Evolutionary conservation across 2,329 filamentous ascomycete genomes (phyloP), one percentile per base, ranked within the genome.

Genomic region (Cercospora zeae-maydis): DNA sequence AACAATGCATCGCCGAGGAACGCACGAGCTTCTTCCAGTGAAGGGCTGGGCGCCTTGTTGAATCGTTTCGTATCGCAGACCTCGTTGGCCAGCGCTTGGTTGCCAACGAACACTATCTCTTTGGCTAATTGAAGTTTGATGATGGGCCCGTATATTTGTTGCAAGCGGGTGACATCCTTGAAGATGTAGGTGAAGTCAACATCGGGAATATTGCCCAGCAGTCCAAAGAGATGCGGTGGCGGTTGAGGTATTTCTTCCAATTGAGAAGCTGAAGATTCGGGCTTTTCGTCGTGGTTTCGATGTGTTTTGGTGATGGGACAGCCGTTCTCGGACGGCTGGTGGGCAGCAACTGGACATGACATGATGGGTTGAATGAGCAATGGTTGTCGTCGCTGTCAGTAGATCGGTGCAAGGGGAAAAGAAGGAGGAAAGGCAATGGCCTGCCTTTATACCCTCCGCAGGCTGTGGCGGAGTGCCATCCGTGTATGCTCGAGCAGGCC

Each of bases 1-100:
- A 79, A 79, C 0, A 79, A 69, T 4, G 77, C 77, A 67, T 78
- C 71, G 34, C 65, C 65, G 1, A 85, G 79, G 16, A 83, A 84
- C 62, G 86, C 82, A 65, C 88, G 78, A 47, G 90, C 79, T 71
- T 88, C 73, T 8, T 75, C 69, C 1, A 90, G 75, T 2, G 78
- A 76, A 0, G 77, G 80, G 4, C 78, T 75, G 1, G 88, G 75
- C 0, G 78, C 74, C 71, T 91, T 91, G 27, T 78, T 71, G 71
- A 91, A 91, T 42, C 73, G 52, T 9, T 62, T 63, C 61, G 78
- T 75, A 36, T 79, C 69, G 54, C 72, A 75, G 8, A 78, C 65
- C 51, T 78, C 77, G 61, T 78, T 70, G 70, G 77, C 74, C 30
- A 78, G 63, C 9, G 57, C 58, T 16, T 70, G 66, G 10, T 56